Evolutionary conservation across 2,329 filamentous ascomycete species (phyloP), one percentile per base, ranked within the genome.

Genomic region (Hypoxylon sp.): DNA sequence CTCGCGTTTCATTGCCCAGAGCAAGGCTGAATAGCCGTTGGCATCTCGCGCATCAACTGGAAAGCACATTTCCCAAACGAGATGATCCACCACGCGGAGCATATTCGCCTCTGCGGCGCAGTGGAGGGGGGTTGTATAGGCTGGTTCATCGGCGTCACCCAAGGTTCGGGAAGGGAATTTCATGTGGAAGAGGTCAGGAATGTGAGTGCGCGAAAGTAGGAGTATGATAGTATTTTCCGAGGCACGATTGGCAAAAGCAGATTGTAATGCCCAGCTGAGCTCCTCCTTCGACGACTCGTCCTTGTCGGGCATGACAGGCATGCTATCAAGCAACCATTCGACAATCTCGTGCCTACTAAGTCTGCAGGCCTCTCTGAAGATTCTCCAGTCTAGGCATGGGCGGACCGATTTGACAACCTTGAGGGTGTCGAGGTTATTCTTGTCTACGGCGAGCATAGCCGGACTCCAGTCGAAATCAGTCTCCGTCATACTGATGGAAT

Each of bases 51-150:
- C 1, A 18, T 61, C 20, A 26, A 61, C 33, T 4, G 44, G 14
- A 6, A 61, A 3, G 1, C 28, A 14, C n/a, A 5, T 33, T 14
- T 48, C 14, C 5, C 9, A n/a, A 16, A 54, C 50, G 5, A 61
- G 42, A 32, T 46, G 28, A 3, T 54, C 32, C 8, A 44, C 50
- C 3, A 33, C 11, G 2, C 18, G 22, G 1, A 40, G 3, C 50
- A 61, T 24, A 16, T 40, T 9, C 2, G 6, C 12, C 8, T 9
- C 3, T 2, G 28, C 42, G 1, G 58, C 58, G 2, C 11, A 11
- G 33, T 61, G 58, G 2, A 61, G 33, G 22, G 50, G 50, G 4
- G 58, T 33, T 7, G 16, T 32, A 4, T 28, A 45, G n/a, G 2
- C 8, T n/a, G 7, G 3, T 5, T n/a, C 40, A 1, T 0, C 2